phyloP scores from a whole-genome alignment of 106 monocot species.

The Platanthera zijinensis region DNA sequence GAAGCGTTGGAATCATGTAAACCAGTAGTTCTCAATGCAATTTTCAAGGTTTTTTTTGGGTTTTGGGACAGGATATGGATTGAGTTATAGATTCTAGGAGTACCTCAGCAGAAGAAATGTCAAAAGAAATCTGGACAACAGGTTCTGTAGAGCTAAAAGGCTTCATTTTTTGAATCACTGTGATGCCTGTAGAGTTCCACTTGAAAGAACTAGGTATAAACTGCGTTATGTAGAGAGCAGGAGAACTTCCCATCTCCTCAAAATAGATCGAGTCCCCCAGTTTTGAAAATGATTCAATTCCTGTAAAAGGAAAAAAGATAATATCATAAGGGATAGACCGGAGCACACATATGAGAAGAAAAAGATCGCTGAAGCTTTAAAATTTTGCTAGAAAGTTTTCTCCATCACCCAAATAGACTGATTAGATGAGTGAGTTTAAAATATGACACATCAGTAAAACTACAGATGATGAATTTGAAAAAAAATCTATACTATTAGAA shows the following conservation, averaged over 20 bases:
- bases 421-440: not conserved
- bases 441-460: not conserved
- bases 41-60: not conserved
- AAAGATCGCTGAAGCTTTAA: not conserved
- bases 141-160: conserved; percentile 38
- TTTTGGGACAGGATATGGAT: not conserved
- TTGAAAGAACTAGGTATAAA: conserved; percentile 63
- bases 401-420: not conserved
- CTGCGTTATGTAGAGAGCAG: conserved; percentile 60
- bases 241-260: conserved; percentile 49
- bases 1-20: no score
- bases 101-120: conserved; percentile 48
- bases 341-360: not conserved
- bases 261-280: conserved; percentile 90
- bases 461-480: not conserved
- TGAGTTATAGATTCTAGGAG: not conserved
- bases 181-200: conserved; percentile 56
- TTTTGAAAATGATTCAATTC: conserved; percentile 81
- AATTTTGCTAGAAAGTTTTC: not conserved
- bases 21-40: not conserved
- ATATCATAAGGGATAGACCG: not conserved
- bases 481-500: not conserved
- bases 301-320: conserved; percentile 23
- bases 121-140: conserved; percentile 35
- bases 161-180: conserved; percentile 32